Base-by-base conservation (phyloP, 2,329 filamentous ascomycete species). In the Sporothrix schenckii region DNA sequence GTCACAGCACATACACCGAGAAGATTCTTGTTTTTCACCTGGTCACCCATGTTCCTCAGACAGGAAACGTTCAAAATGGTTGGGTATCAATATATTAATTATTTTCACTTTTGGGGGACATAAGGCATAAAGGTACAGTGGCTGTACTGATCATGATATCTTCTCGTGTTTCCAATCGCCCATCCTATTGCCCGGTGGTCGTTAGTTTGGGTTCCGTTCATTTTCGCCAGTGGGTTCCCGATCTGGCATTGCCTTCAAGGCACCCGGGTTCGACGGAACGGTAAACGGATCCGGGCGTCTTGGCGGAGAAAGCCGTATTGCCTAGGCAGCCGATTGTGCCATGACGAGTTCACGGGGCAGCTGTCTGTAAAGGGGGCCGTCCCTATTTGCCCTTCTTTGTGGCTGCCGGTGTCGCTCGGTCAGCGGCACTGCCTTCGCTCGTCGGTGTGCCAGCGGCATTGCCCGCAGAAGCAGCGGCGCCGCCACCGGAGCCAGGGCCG, bases 371-470 rank as follows among this genome's bases (percentile, higher is more conserved):
- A 50, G 63, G 66, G 41, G 50, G 14, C 13, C 19, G 44, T n/a
- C 63, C 49, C 70, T 71, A 73, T 54, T 73, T 73, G 10, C 66
- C 71, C 69, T 74, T 72, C 39, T 71, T 66, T 10, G 72, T 66
- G 41, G 60, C 30, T 0, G 63, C 60, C 39, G 66, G 60, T 2
- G 56, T 69, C 19, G 47, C 69, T n/a, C 58, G 61, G 27, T 52
- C 70, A 16, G 16, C 27, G 24, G 24, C 47, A 14, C 24, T 50
- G 4, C 47, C 63, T 11, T 52, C 63, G 14, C 24, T 34, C 27
- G 63, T n/a, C 14, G 61, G 63, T 10, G 47, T 39, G 47, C 44
- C 47, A 1, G 52, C 30, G 13, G 24, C 53, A 24, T 13, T n/a
- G 56, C 30, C 39, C 24, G 34, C 30, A 24, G 24, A 50, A 5